Evolutionary conservation across 306 rosid species (phyloP), one percentile per base, ranked within the genome.

Genomic region (Cucurbita moschata): DNA sequence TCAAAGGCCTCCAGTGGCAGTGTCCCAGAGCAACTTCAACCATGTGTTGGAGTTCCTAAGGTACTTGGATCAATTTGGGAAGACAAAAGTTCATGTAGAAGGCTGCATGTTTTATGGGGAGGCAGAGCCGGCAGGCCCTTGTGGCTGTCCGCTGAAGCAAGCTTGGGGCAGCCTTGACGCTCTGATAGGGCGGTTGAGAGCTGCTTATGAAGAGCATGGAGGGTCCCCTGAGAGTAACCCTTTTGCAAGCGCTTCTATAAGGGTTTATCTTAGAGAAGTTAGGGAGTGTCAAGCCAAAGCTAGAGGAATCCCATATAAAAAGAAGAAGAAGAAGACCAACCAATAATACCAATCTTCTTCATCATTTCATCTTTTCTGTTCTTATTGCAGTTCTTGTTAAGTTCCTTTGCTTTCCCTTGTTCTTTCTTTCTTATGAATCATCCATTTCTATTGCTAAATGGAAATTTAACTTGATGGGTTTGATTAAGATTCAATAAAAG

Each of bases 91-190:
- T 77, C 95, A 88, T 77, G 49, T 85, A 3, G 86, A 81, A 76
- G 89, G 89, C 4, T 88, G 95, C 66, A 79, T 86, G 87, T 88
- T 88, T 43, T 88, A 75, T 53, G 95, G 95, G 4, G 89, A 88
- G 49, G 89, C 91, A 0, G 95, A 88, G 66, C 95, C 95, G 1
- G 91, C 95, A 0, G 83, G 89, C 4, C 91, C 91, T 5, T 88
- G 95, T 71, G 77, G 88, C 9, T 88, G 95, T 53, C 95, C 95
- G 7, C 78, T 88, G 1, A 68, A 82, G 3, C 95, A 88, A 30
- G 95, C 95, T 6, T 88, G 95, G 95, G 95, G 95, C 0, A 84
- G 89, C 61, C 88, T 88, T 1, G 94, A 88, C 35, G 90, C 95
- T 5, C 85, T 88, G 35, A 88, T 88, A 16, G 95, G 95, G 0